Conservation (phyloP, 441 rosid species). For the Breynia disticha region DNA sequence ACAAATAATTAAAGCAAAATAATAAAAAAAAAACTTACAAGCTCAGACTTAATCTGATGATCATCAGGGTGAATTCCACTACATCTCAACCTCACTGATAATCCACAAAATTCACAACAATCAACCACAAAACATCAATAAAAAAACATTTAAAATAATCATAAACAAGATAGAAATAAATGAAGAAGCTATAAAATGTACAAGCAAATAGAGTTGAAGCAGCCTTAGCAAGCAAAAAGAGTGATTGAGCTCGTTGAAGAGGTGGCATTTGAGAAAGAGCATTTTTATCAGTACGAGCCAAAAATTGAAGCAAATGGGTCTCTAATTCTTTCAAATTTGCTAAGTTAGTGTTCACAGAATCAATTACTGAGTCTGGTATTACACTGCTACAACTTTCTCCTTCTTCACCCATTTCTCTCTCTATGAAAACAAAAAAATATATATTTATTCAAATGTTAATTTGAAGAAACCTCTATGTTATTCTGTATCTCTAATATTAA, state of each 20-base stretch:
- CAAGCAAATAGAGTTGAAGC: conserved; percentile 54
- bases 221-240: conserved; percentile 58
- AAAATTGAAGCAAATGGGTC: conserved; percentile 44
- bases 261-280: conserved; percentile 58
- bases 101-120: conserved; percentile 6
- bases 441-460: neutral
- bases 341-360: conserved; percentile 52
- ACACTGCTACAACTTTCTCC: conserved; percentile 22
- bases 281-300: conserved; percentile 52
- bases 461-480: neutral
- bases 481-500: no score
- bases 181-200: conserved; percentile 6
- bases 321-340: conserved; percentile 35
- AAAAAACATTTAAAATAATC: neutral
- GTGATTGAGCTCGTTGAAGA: conserved; percentile 57
- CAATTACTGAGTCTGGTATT: conserved; percentile 56
- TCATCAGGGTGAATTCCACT: conserved; percentile 65
- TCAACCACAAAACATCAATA: conserved; percentile 3
- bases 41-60: conserved; percentile 81
- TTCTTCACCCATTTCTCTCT: conserved; percentile 27
- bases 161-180: conserved; percentile 2
- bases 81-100: conserved; percentile 77
- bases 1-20: neutral
- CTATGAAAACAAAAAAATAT: neutral
- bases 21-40: conserved; percentile 37